Base-by-base conservation (phyloP, 345 rosid species). In the Camelina laxa region DNA sequence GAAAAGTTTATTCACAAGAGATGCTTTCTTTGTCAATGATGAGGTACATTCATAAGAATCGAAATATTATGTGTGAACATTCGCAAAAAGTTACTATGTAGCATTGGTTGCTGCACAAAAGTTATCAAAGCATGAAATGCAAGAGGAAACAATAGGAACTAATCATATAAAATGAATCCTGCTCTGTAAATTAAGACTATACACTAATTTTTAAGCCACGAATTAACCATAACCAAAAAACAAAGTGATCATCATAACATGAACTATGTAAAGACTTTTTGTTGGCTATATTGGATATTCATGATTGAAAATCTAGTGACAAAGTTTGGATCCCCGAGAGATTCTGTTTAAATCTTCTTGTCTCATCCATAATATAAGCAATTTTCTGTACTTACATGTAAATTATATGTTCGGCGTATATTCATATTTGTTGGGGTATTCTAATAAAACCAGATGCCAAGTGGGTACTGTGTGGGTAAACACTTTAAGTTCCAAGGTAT, bases 401-500 rank as follows among this genome's bases (percentile, higher is more conserved):
- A n/a, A n/a, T n/a, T n/a, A n/a, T n/a, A n/a, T n/a, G n/a, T n/a
- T n/a, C n/a, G n/a, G 51, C 35, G 4, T 27, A 35, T 9, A 20
- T 10, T 41, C 6, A 20, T 12, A 20, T 12, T 4, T 42, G 21
- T 4, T 65, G 15, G 15, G 6, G 45, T 68, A 60, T 51, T 51
- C 33, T 41, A 59, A 9, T 17, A 12, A 70, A 70, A 31, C 16
- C 8, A 69, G 15, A 16, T 55, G 45, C 27, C 60, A 62, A 60
- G 76, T 70, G 67, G 71, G 56, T 61, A 50, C 15, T 42, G 5
- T 24, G 45, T 59, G 42, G 44, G 65, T 39, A 60, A 27, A 38
- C 44, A 35, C 16, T 56, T 63, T 33, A 70, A 77, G 76, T 77
- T 77, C 80, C 80, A 77, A 77, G 44, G 67, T 7, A 15, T 77